Evolutionary conservation across 2,329 filamentous ascomycete species (phyloP).

Genomic region (Cryphonectria carpinicola): DNA sequence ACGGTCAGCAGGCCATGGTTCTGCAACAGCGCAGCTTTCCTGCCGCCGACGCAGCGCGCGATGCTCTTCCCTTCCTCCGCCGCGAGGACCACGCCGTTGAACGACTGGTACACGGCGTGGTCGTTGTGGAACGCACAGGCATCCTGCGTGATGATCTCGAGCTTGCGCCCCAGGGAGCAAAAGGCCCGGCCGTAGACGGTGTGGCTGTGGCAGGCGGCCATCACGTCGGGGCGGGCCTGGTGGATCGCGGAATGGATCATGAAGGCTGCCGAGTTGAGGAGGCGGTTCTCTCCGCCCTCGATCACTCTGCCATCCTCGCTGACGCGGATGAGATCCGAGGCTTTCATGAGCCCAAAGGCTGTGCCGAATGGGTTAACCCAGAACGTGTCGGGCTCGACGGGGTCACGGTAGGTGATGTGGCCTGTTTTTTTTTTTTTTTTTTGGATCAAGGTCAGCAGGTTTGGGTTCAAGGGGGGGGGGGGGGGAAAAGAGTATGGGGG

Average conservation of each 20-base stretch:
- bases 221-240: constrained; percentile 56
- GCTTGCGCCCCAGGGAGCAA: constrained; percentile 60
- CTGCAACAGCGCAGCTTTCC: constrained; percentile 57
- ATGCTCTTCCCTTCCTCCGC: constrained; percentile 55
- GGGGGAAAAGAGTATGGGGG: too few relatives aligned
- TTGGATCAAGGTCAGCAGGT: constrained; percentile 11
- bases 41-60: constrained; percentile 49
- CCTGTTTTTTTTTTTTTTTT: background rate
- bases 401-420: constrained; percentile 41
- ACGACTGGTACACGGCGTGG: constrained; percentile 43
- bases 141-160: constrained; percentile 70
- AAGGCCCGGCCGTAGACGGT: constrained; percentile 61
- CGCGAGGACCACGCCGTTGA: constrained; percentile 55
- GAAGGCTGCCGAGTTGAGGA: constrained; percentile 42
- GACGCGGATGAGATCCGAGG: constrained; percentile 64
- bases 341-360: constrained; percentile 47
- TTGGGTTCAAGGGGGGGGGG: too few relatives aligned
- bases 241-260: constrained; percentile 58
- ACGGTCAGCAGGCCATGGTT: constrained; percentile 60
- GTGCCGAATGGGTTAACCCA: constrained; percentile 73
- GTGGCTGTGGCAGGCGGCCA: constrained; percentile 59
- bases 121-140: constrained; percentile 63
- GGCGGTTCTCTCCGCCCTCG: constrained; percentile 56
- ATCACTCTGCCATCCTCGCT: constrained; percentile 64
- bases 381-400: constrained; percentile 63